These are phyloP conservation scores for Salvia rosmarinus DNA, from an alignment of 257 asterid species.

Conservation along the genomic window DNA sequence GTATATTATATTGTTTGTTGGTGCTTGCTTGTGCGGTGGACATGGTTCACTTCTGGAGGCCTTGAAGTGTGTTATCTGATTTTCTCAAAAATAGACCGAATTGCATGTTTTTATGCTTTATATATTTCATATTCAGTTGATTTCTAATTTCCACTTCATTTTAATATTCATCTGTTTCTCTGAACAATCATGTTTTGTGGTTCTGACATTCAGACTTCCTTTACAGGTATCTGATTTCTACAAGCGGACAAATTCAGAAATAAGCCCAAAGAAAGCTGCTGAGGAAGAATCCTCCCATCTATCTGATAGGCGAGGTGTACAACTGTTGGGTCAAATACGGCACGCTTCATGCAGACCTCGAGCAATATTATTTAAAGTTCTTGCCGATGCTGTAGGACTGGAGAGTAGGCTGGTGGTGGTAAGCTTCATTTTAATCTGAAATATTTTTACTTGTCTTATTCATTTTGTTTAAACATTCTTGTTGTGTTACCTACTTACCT, in stretches of 20 bases:
- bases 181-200: constrained; percentile 11
- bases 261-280: constrained; percentile 69
- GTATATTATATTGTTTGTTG: constrained; percentile 3
- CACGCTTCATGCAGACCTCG: constrained; percentile 95
- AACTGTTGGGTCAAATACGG: constrained; percentile 88
- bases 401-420: constrained; percentile 93
- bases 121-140: constrained; percentile 7
- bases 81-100: constrained; percentile 23
- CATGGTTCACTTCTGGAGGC: constrained; percentile 11
- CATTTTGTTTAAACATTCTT: constrained; percentile 13
- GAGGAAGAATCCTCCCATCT: constrained; percentile 65
- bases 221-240: constrained; percentile 85
- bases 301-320: constrained; percentile 71
- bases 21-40: constrained; percentile 9
- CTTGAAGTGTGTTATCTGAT: constrained; percentile 5
- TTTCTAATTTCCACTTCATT: constrained; percentile 28
- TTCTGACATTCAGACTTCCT: constrained; percentile 40
- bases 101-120: neutral
- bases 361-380: constrained; percentile 92
- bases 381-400: constrained; percentile 96
- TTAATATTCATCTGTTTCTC: constrained; percentile 25
- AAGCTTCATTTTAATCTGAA: constrained; percentile 37
- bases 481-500: constrained; percentile 22
- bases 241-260: constrained; percentile 78
- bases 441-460: constrained; percentile 5